Evolutionary conservation across 257 asterid species (phyloP).

Genomic region (Sherardia arvensis): DNA sequence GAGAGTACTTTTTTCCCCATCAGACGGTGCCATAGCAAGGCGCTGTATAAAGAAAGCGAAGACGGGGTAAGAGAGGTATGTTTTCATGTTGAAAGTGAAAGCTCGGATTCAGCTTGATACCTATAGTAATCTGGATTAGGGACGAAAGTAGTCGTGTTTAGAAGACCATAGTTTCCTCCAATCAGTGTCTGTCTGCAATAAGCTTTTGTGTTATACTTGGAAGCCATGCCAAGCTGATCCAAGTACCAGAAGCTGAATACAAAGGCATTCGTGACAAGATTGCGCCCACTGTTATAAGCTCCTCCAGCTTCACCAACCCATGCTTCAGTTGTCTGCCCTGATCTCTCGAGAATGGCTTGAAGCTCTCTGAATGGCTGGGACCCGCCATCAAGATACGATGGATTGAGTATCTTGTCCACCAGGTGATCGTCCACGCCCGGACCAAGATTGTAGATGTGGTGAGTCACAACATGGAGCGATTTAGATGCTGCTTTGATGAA

Average conservation of each 20-base stretch:
- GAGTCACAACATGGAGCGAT: constrained; percentile 62
- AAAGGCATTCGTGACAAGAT: constrained; percentile 68
- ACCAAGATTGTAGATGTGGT: constrained; percentile 89
- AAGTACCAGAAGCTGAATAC: constrained; percentile 83
- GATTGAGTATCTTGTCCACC: constrained; percentile 63
- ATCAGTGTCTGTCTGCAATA: constrained; percentile 83
- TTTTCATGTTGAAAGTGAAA: not conserved
- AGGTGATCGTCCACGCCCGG: constrained; percentile 71
- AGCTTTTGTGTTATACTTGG: constrained; percentile 55
- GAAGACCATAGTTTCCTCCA: constrained; percentile 91
- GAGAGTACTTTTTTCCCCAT: constrained; percentile 68
- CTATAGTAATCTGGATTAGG: constrained; percentile 97
- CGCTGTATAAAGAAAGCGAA: constrained; percentile 35
- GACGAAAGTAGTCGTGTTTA: constrained; percentile 42
- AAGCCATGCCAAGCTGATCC: constrained; percentile 89
- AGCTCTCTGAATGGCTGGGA: constrained; percentile 45
- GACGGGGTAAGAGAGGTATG: not conserved
- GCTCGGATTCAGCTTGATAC: constrained; percentile 17
- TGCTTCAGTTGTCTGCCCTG: constrained; percentile 35
- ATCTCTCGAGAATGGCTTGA: constrained; percentile 30
- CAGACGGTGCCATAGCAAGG: constrained; percentile 87
- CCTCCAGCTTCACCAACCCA: constrained; percentile 93
- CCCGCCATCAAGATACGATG: constrained; percentile 55
- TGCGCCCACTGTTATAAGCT: constrained; percentile 73
- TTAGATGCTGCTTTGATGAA: constrained; percentile 31